A percentile compares a stretch with the other conserved stretches of the same genome.
Evolutionary conservation across 192 early-diverging fungal species (phyloP).

Genomic region (Rhizophagus prolifer): DNA sequence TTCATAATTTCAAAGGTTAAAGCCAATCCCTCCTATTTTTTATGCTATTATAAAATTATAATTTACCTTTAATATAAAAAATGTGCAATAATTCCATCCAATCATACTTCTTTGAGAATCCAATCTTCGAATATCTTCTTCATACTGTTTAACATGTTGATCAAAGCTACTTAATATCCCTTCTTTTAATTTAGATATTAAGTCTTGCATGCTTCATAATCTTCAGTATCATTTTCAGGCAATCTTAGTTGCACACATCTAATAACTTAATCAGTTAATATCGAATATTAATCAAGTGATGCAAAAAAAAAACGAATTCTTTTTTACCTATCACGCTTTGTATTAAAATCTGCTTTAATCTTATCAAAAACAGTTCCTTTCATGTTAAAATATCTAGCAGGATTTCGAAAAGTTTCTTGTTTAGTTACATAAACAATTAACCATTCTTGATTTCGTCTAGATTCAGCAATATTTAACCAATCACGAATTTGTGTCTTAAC

Average conservation of each 20-base stretch:
- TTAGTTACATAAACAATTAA: slow-evolving; percentile 76
- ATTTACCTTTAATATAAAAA: slow-evolving; percentile 87
- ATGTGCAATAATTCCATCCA: slow-evolving; percentile 99
- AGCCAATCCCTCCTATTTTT: slow-evolving; percentile 86
- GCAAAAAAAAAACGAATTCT: background rate
- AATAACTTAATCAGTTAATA: background rate
- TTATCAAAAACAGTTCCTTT: slow-evolving; percentile 79
- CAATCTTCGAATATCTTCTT: slow-evolving; percentile 84
- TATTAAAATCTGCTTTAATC: slow-evolving; percentile 84
- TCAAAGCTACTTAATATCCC: slow-evolving; percentile 71
- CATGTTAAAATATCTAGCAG: slow-evolving; percentile 56
- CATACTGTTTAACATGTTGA: slow-evolving; percentile 75
- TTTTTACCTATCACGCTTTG: slow-evolving; percentile 61
- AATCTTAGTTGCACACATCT: slow-evolving; percentile 52
- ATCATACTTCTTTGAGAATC: slow-evolving; percentile 93
- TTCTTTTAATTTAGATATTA: slow-evolving; percentile 74
- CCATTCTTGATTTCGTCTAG: slow-evolving; percentile 89
- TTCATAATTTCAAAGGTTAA: slow-evolving; percentile 86
- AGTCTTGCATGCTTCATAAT: slow-evolving; percentile 65
- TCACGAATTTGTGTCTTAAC: slow-evolving; percentile 69
- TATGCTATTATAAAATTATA: background rate
- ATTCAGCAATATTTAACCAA: slow-evolving; percentile 72
- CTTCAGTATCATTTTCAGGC: slow-evolving; percentile 52
- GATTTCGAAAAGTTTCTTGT: slow-evolving; percentile 46
- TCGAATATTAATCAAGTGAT: background rate